phyloP scores from a whole-genome alignment of 2,329 filamentous ascomycete genomes.

The Fusarium stilboides region DNA sequence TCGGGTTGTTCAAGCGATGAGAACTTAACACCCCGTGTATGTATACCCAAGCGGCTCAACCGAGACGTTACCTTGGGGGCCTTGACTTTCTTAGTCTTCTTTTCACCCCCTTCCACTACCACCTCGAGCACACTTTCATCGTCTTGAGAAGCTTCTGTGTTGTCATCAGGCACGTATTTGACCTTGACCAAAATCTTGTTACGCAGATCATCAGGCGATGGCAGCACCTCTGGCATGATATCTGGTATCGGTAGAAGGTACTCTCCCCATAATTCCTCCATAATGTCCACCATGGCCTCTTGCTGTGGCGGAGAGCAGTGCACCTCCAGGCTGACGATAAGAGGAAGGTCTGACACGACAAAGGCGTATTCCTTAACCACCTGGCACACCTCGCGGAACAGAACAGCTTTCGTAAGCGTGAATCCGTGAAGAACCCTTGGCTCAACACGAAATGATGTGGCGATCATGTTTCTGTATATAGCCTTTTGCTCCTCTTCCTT shows the following conservation, averaged over 20 bases:
- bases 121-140: slow-evolving; percentile 15
- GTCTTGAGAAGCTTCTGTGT: neutral
- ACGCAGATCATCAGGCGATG: slow-evolving; percentile 78
- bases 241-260: slow-evolving; percentile 75
- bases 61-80: slow-evolving; percentile 8
- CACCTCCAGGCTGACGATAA: slow-evolving; percentile 93
- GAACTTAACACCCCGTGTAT: slow-evolving; percentile 22
- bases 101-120: slow-evolving; percentile 1
- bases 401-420: slow-evolving; percentile 85
- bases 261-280: slow-evolving; percentile 87
- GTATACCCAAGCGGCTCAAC: slow-evolving; percentile 13
- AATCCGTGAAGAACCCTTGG: slow-evolving; percentile 87
- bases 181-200: slow-evolving; percentile 89
- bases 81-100: slow-evolving; percentile 19
- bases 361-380: slow-evolving; percentile 87
- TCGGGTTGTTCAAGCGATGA: slow-evolving; percentile 11
- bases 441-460: neutral
- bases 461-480: neutral
- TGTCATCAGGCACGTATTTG: slow-evolving; percentile 60
- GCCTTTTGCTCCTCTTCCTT: neutral
- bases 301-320: slow-evolving; percentile 87
- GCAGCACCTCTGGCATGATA: slow-evolving; percentile 64
- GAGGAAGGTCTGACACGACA: slow-evolving; percentile 78
- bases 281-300: slow-evolving; percentile 91
- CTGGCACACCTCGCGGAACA: slow-evolving; percentile 87